A percentile compares a stretch with the other conserved stretches of the same genome.
Conservation (phyloP, 345 rosid genomes). For the Populus alba region DNA sequence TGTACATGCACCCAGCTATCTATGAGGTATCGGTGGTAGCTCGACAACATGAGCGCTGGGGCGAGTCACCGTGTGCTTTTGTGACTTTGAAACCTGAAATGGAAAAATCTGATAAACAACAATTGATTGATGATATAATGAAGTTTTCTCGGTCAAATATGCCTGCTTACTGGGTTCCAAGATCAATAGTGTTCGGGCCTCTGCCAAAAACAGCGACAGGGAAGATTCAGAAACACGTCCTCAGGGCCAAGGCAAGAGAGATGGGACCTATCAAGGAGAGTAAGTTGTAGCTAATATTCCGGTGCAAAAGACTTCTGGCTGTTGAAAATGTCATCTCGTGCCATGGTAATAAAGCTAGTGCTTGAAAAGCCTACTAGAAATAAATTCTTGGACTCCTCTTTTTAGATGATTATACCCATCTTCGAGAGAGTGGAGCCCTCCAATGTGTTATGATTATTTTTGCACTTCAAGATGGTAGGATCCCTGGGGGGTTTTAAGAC, state of each 20-base stretch:
- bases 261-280: conserved; percentile 65
- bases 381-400: background rate
- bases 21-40: conserved; percentile 89
- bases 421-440: background rate
- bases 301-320: background rate
- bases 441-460: background rate
- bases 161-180: conserved; percentile 91
- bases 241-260: conserved; percentile 72
- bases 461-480: background rate
- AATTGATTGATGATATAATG: conserved; percentile 58
- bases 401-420: background rate
- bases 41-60: conserved; percentile 79
- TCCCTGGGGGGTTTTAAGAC: background rate
- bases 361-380: background rate
- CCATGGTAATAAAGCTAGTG: background rate
- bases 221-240: conserved; percentile 81
- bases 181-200: conserved; percentile 72
- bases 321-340: background rate
- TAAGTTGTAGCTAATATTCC: conserved; percentile 37
- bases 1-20: conserved; percentile 72
- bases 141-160: conserved; percentile 61
- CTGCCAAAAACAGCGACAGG: conserved; percentile 94
- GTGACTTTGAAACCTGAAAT: conserved; percentile 60
- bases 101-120: conserved; percentile 37
- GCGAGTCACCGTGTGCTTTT: conserved; percentile 86